Evolutionary conservation across 345 rosid genomes (phyloP).

Genomic region (Fremontodendron californicum): DNA sequence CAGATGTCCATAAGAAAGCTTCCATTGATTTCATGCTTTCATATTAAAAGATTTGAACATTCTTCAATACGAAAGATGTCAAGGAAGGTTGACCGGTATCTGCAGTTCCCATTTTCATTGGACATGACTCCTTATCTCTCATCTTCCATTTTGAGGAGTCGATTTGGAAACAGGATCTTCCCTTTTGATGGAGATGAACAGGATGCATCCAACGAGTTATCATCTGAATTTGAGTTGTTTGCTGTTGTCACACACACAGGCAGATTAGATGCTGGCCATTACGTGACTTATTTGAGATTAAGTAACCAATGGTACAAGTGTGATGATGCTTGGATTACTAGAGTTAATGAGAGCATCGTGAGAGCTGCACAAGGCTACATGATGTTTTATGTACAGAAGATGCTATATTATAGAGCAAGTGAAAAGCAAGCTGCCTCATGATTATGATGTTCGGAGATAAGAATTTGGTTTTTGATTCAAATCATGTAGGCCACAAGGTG

Average conservation of each 20-base stretch:
- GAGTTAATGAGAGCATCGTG: conserved; percentile 51
- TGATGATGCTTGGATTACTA: conserved; percentile 63
- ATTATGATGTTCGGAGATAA: background rate
- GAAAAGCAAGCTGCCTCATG: conserved; percentile 32
- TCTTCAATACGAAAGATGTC: conserved; percentile 53
- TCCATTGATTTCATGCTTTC: conserved; percentile 60
- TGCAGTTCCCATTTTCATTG: conserved; percentile 56
- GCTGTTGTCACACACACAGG: conserved; percentile 59
- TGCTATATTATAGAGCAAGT: conserved; percentile 49
- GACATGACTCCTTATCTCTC: conserved; percentile 62
- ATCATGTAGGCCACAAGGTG: background rate
- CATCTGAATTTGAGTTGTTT: conserved; percentile 58
- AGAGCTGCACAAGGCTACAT: conserved; percentile 67
- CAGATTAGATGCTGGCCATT: conserved; percentile 59
- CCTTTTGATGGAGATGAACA: conserved; percentile 51
- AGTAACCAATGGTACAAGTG: conserved; percentile 65
- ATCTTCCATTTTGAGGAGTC: conserved; percentile 53
- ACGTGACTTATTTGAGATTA: conserved; percentile 51
- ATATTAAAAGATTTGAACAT: conserved; percentile 65
- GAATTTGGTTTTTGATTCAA: background rate
- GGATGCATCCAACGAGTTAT: conserved; percentile 39
- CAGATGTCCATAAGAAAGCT: conserved; percentile 73
- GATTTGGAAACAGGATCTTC: conserved; percentile 51
- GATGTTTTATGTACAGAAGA: conserved; percentile 70
- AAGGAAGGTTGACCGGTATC: conserved; percentile 54